A percentile compares a stretch with the other conserved stretches of the same genome.
phyloP scores from a whole-genome alignment of 2,329 filamentous ascomycete genomes.

The Sarocladiaceae sp. region DNA sequence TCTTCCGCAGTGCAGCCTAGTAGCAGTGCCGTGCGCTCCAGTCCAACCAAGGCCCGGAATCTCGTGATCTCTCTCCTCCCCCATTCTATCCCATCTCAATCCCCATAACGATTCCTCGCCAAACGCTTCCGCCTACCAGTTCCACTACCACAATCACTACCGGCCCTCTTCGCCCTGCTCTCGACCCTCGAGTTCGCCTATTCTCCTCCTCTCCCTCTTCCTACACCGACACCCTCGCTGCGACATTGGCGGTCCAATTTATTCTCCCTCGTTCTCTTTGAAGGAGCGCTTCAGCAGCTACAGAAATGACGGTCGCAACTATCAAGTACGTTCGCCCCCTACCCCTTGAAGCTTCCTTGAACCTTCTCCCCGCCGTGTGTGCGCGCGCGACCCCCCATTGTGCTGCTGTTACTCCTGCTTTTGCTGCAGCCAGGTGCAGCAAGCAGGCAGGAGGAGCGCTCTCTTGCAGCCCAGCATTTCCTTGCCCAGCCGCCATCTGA shows the following conservation, averaged over 20 bases:
- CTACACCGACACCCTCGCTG: neutral
- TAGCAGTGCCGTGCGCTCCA: neutral
- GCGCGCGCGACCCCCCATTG: conserved; percentile 12
- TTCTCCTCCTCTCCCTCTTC: neutral
- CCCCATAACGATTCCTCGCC: conserved; percentile 7
- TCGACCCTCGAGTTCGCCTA: neutral
- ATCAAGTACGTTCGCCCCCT: conserved; percentile 50
- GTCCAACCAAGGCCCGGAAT: neutral
- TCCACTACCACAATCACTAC: neutral
- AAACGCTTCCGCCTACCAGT: neutral
- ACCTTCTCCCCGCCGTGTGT: neutral
- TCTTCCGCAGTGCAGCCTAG: neutral
- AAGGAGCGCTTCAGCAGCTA: conserved; percentile 5
- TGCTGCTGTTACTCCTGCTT: conserved; percentile 13
- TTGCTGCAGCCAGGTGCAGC: conserved; percentile 11
- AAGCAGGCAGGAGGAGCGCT: neutral
- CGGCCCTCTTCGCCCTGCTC: neutral
- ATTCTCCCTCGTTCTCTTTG: conserved; percentile 9
- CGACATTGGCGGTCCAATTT: conserved; percentile 7
- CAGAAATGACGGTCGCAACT: conserved; percentile 55
- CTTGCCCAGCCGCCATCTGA: neutral
- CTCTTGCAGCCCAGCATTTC: neutral
- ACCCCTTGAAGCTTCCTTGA: conserved; percentile 4
- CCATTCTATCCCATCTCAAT: neutral
- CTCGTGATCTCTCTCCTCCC: conserved; percentile 6